These are phyloP conservation scores for Chenopodium suecicum DNA, from an alignment of 148 eudicot species.

Conservation along the genomic window DNA sequence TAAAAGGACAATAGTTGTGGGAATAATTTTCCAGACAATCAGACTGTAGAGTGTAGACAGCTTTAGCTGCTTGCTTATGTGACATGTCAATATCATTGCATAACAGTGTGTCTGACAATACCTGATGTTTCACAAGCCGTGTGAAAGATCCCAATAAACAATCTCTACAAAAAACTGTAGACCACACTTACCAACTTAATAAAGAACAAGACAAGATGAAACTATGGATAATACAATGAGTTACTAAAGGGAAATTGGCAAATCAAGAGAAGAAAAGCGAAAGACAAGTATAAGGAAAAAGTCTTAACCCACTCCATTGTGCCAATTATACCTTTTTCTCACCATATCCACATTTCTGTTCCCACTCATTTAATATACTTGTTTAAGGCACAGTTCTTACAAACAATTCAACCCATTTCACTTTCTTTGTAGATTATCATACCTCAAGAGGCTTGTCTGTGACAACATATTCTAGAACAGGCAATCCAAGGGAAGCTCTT, in stretches of 20 bases:
- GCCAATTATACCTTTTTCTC: not conserved
- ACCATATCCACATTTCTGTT: not conserved
- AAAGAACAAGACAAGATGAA: not conserved
- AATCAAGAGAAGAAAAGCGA: not conserved
- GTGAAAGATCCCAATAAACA: not conserved
- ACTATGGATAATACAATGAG: not conserved
- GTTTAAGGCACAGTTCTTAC: not conserved
- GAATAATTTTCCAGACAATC: not conserved
- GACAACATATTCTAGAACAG: constrained; percentile 68
- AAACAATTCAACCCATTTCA: not conserved
- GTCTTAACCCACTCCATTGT: not conserved
- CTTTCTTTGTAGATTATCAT: not conserved
- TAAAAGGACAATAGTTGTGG: not conserved
- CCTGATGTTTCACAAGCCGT: not conserved
- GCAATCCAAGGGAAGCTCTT: constrained; percentile 96
- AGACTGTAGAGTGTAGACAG: not conserved
- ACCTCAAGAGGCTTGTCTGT: constrained; percentile 82
- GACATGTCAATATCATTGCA: no score
- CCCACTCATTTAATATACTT: not conserved
- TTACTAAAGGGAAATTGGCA: not conserved
- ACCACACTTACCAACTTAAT: not conserved
- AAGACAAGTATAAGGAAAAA: not conserved
- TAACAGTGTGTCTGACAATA: not conserved
- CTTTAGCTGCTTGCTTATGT: not conserved
- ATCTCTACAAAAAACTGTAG: not conserved